These are phyloP conservation scores for Pythium sukuiense DNA, from an alignment of 352 stramenopile species.

Conservation along the genomic window DNA sequence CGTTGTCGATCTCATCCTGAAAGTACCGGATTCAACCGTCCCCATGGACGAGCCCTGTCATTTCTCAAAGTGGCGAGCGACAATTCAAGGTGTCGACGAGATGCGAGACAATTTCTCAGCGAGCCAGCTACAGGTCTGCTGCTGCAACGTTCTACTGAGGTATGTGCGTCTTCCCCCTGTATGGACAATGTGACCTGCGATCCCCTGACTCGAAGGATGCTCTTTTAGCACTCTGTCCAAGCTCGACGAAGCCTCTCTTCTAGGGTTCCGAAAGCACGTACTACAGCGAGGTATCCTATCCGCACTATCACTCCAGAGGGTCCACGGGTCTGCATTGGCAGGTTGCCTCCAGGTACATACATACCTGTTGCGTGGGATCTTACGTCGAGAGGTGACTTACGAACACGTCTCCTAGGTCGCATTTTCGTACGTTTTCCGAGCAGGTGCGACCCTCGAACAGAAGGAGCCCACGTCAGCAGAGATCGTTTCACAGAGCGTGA, in stretches of 20 bases:
- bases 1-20: not conserved
- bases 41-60: conserved; percentile 11
- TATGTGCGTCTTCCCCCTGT: conserved; percentile 12
- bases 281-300: not conserved
- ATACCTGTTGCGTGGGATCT: not conserved
- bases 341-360: conserved; percentile 21
- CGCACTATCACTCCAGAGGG: not conserved
- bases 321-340: conserved; percentile 9
- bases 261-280: conserved; percentile 6
- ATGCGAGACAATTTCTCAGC: not conserved
- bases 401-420: conserved; percentile 28
- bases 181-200: no score
- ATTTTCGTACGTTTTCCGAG: conserved; percentile 53
- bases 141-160: conserved; percentile 68
- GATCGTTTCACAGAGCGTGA: not conserved
- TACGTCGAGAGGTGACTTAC: not conserved
- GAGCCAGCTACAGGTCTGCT: conserved; percentile 56
- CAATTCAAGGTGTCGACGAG: no score
- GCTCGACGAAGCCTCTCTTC: not conserved
- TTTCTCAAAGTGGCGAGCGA: conserved; percentile 40
- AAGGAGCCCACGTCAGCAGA: not conserved
- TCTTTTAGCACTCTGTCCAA: conserved; percentile 7
- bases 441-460: conserved; percentile 20
- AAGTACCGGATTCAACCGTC: not conserved
- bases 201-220: no score